Evolutionary conservation across 345 rosid species (phyloP).

Genomic region (Sapria himalayana): DNA sequence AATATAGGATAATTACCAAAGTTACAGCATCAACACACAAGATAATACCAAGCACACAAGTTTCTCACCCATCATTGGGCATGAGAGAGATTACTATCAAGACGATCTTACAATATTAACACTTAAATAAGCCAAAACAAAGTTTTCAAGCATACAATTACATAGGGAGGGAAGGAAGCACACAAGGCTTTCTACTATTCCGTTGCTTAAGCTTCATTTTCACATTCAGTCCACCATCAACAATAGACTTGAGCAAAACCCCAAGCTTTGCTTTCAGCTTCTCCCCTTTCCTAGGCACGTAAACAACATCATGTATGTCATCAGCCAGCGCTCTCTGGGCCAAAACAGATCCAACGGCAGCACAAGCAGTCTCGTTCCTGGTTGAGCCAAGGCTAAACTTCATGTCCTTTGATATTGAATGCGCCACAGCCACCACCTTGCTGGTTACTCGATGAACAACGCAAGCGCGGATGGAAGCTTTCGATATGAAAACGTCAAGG

Average conservation of each 20-base stretch:
- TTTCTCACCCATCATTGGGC: no score
- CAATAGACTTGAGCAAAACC: slow-evolving; percentile 54
- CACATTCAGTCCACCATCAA: slow-evolving; percentile 51
- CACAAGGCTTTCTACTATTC: no score
- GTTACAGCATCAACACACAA: no score
- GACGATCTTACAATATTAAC: no score
- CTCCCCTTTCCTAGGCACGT: slow-evolving; percentile 73
- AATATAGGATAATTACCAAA: no score
- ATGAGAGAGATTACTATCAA: no score
- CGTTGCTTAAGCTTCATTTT: slow-evolving; percentile 69
- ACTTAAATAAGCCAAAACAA: no score
- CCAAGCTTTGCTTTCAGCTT: slow-evolving; percentile 59
- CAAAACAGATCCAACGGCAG: slow-evolving; percentile 46
- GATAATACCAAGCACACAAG: no score
- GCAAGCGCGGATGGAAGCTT: slow-evolving; percentile 69
- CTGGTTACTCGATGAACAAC: slow-evolving; percentile 65
- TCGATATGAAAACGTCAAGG: slow-evolving; percentile 59
- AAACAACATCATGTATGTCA: slow-evolving; percentile 49
- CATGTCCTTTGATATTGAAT: slow-evolving; percentile 77
- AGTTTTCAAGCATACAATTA: no score
- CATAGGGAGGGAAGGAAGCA: no score
- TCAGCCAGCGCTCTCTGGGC: slow-evolving; percentile 66
- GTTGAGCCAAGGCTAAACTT: slow-evolving; percentile 62
- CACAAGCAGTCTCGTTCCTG: slow-evolving; percentile 45
- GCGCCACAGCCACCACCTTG: slow-evolving; percentile 72